Conservation (phyloP, 106 monocot genomes). For the Agapanthus africanus region DNA sequence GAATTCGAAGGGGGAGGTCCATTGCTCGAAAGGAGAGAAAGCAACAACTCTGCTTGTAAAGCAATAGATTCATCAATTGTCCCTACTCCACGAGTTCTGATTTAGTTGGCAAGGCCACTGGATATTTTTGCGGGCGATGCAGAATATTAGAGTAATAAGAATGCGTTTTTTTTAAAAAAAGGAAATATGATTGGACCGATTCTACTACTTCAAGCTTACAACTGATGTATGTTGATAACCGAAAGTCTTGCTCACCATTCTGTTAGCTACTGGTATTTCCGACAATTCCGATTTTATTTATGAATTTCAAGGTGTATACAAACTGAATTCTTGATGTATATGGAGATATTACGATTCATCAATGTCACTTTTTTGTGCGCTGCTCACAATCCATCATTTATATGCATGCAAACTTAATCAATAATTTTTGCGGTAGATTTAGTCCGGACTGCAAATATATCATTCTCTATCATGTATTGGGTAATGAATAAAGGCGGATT, state of each 20-base stretch:
- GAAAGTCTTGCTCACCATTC: neutral
- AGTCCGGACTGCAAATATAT: no score
- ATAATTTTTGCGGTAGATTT: no score
- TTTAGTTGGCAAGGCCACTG: neutral
- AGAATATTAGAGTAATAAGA: no score
- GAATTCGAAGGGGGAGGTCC: slow-evolving; percentile 64
- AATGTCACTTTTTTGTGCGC: neutral
- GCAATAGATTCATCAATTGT: no score
- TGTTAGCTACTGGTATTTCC: neutral
- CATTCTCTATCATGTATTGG: no score
- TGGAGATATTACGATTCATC: no score
- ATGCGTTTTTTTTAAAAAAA: neutral
- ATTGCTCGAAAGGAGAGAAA: slow-evolving; percentile 45
- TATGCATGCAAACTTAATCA: no score
- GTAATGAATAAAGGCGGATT: no score
- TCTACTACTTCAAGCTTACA: neutral
- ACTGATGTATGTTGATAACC: no score
- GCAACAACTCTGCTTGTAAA: slow-evolving; percentile 34
- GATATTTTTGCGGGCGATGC: neutral
- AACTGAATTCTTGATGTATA: no score
- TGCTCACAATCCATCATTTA: no score
- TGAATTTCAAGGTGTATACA: neutral
- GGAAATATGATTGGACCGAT: neutral
- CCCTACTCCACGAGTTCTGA: no score
- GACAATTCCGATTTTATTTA: neutral